A percentile compares a stretch with the other conserved stretches of the same genome.
Conservation (phyloP, 768 basidiomycete genomes). For the Rhodotorula sphaerocarpa region DNA sequence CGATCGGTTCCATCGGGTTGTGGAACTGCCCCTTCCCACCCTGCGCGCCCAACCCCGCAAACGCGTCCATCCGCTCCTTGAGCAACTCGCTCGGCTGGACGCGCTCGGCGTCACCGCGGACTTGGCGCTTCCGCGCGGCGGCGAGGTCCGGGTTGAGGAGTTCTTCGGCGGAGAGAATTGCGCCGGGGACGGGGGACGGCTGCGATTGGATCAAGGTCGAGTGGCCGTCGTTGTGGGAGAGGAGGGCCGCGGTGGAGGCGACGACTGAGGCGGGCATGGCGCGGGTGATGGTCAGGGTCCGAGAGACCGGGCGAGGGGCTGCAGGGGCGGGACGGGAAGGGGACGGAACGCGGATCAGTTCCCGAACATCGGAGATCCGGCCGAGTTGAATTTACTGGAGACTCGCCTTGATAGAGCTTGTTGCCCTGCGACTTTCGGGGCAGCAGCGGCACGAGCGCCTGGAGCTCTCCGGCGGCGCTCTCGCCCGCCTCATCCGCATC, state of each 20-base stretch:
- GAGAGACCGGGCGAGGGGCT: conserved; percentile 31
- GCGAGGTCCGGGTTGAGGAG: conserved; percentile 4
- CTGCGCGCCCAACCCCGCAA: conserved; percentile 9
- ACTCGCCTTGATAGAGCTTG: conserved; percentile 31
- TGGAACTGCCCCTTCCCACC: conserved; percentile 20
- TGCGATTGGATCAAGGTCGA: conserved; percentile 34
- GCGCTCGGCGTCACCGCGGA: not conserved
- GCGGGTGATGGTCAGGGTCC: conserved; percentile 24
- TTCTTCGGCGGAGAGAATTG: conserved; percentile 28
- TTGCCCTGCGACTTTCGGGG: conserved; percentile 23
- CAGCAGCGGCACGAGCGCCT: conserved; percentile 18
- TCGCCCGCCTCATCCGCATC: not conserved
- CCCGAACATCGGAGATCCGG: not conserved
- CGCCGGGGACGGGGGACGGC: conserved; percentile 35
- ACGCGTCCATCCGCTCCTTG: conserved; percentile 12
- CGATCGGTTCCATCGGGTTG: not conserved
- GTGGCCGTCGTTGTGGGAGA: conserved; percentile 6
- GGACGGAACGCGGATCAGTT: not conserved
- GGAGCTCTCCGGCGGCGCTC: conserved; percentile 6
- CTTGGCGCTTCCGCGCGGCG: conserved; percentile 7
- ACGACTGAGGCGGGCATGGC: conserved; percentile 16
- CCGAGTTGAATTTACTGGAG: no score
- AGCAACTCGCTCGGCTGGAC: conserved; percentile 22
- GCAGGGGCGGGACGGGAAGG: not conserved
- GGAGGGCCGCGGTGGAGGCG: conserved; percentile 11